Percentiles rank a stretch among this genome's conserved stretches.
Evolutionary conservation across 1,284 basidiomycete species (phyloP).

Genomic region (Apiotrichum veenhuisii): DNA sequence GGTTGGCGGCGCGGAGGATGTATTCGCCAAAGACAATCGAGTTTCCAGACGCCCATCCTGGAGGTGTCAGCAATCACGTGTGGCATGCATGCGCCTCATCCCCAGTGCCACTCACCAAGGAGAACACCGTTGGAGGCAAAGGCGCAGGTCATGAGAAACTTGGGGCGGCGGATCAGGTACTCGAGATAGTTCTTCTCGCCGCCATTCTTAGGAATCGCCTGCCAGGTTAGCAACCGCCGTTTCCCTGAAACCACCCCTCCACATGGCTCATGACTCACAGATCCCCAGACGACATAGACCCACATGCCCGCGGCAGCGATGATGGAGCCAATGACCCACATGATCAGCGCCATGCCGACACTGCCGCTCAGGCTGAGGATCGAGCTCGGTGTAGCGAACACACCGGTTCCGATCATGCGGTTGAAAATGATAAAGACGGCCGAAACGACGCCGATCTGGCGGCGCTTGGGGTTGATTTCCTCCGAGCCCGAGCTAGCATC

Average conservation of each 20-base stretch:
- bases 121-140: slow-evolving; percentile 22
- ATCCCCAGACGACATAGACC: slow-evolving; percentile 28
- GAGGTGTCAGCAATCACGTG: no score
- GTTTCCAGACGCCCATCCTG: slow-evolving; percentile 16
- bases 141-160: slow-evolving; percentile 16
- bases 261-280: neutral
- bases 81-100: no score
- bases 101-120: slow-evolving; percentile 3
- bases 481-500: neutral
- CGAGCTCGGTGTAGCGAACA: slow-evolving; percentile 18
- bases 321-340: slow-evolving; percentile 31
- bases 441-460: slow-evolving; percentile 11
- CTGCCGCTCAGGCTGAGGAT: slow-evolving; percentile 16
- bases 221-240: neutral
- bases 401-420: slow-evolving; percentile 17
- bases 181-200: slow-evolving; percentile 28
- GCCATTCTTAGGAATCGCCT: slow-evolving; percentile 21
- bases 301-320: slow-evolving; percentile 29
- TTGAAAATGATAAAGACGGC: slow-evolving; percentile 18
- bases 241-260: no score
- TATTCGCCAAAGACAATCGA: slow-evolving; percentile 19
- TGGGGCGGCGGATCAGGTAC: slow-evolving; percentile 17
- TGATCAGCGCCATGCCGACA: slow-evolving; percentile 21
- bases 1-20: slow-evolving; percentile 16
- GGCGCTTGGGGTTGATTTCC: slow-evolving; percentile 4